phyloP scores from a whole-genome alignment of 345 rosid genomes.

The Punica granatum region DNA sequence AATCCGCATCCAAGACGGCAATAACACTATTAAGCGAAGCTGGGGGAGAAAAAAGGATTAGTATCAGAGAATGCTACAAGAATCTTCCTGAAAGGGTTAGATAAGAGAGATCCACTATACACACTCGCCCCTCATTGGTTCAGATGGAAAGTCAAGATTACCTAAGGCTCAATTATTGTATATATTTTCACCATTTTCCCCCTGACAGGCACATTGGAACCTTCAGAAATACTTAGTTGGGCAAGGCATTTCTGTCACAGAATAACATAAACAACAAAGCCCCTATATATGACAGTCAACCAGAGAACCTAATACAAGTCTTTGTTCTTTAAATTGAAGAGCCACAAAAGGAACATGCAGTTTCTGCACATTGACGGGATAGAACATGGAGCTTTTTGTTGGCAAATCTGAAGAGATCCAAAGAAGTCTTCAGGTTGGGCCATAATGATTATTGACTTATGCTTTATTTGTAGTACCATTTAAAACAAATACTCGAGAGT shows the following conservation, averaged over 20 bases:
- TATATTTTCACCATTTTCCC: neutral
- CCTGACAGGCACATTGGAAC: neutral
- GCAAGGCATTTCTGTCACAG: neutral
- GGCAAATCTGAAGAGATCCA: neutral
- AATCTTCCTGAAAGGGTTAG: neutral
- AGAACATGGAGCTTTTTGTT: neutral
- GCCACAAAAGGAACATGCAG: neutral
- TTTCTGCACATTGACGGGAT: neutral
- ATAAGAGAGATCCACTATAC: neutral
- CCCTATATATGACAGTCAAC: neutral
- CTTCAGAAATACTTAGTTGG: neutral
- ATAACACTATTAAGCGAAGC: slow-evolving; percentile 95
- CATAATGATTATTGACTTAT: neutral
- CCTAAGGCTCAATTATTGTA: neutral
- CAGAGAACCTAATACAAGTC: neutral
- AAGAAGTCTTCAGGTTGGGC: neutral
- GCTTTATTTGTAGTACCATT: neutral
- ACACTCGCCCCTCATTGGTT: neutral
- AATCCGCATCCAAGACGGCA: slow-evolving; percentile 98
- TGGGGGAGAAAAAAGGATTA: slow-evolving; percentile 31
- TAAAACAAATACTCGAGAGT: neutral
- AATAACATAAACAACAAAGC: neutral
- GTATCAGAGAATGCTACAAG: neutral
- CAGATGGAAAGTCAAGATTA: neutral
- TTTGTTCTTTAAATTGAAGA: neutral